Percentiles rank a stretch among this genome's conserved stretches.
Conservation (phyloP, 345 rosid genomes). For the Camelina hispida region DNA sequence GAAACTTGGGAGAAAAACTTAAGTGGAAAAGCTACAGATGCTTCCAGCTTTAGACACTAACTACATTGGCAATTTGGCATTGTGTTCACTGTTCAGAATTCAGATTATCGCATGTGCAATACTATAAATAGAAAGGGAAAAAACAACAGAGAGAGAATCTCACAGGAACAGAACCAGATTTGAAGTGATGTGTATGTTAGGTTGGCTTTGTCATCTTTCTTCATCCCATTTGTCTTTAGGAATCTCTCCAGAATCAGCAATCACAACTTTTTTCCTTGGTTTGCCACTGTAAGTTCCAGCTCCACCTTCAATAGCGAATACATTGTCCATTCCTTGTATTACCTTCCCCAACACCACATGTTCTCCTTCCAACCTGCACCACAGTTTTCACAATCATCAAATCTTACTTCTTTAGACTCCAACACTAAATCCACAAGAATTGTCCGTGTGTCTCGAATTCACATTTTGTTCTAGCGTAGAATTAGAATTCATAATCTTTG, state of each 20-base stretch:
- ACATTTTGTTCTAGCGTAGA: neutral
- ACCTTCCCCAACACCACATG: constrained; percentile 96
- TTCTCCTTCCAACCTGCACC: constrained; percentile 89
- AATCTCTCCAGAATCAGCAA: constrained; percentile 88
- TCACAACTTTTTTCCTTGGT: constrained; percentile 84
- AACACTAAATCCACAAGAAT: neutral
- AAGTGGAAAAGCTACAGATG: constrained; percentile 24
- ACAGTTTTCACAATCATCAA: constrained; percentile 21
- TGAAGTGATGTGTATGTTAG: constrained; percentile 4
- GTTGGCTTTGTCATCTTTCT: constrained; percentile 54
- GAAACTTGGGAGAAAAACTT: neutral
- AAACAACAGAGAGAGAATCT: constrained; percentile 17
- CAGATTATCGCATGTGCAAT: constrained; percentile 32
- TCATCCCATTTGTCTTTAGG: constrained; percentile 90
- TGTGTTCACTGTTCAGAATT: constrained; percentile 25
- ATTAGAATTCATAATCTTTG: neutral
- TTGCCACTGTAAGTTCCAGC: constrained; percentile 97
- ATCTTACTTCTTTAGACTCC: neutral
- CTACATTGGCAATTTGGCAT: constrained; percentile 25
- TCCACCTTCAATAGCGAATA: constrained; percentile 91
- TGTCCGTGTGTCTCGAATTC: neutral
- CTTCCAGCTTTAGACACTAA: constrained; percentile 36
- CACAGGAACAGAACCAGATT: constrained; percentile 32
- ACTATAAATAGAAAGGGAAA: neutral
- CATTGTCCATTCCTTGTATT: constrained; percentile 90